A percentile compares a stretch with the other conserved stretches of the same genome.
phyloP scores from a whole-genome alignment of 2,329 filamentous ascomycete genomes.

The Neonectria ditissima region DNA sequence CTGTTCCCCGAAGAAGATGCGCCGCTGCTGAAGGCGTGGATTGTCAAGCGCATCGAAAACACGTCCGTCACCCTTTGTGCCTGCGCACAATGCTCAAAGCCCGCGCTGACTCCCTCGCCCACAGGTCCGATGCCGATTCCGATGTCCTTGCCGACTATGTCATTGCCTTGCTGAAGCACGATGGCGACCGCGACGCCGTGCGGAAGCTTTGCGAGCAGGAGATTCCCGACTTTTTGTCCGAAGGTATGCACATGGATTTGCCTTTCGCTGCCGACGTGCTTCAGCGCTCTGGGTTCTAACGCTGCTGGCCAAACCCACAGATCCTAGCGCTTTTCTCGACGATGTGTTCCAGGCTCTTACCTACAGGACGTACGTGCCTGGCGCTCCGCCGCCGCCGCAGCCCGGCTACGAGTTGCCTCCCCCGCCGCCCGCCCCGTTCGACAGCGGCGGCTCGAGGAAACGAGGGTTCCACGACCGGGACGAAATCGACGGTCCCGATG shows the following conservation, averaged over 20 bases:
- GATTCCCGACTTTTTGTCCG: slow-evolving; percentile 80
- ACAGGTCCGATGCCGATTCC: slow-evolving; percentile 81
- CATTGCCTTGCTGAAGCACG: slow-evolving; percentile 79
- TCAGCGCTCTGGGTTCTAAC: slow-evolving; percentile 26
- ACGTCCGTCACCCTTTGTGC: slow-evolving; percentile 65
- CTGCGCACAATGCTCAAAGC: slow-evolving; percentile 10
- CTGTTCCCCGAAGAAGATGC: slow-evolving; percentile 72
- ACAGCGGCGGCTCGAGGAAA: slow-evolving; percentile 47
- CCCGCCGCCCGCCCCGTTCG: slow-evolving; percentile 34
- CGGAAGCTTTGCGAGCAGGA: slow-evolving; percentile 76
- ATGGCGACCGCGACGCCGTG: slow-evolving; percentile 73
- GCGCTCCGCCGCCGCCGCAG: slow-evolving; percentile 58
- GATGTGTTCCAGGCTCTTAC: slow-evolving; percentile 77
- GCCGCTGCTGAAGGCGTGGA: slow-evolving; percentile 78
- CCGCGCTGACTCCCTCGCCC: slow-evolving; percentile 28
- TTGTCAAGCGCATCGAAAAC: slow-evolving; percentile 80
- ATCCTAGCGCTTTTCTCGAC: slow-evolving; percentile 69
- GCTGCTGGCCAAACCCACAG: slow-evolving; percentile 31
- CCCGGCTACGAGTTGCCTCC: slow-evolving; percentile 28
- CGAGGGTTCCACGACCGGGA: slow-evolving; percentile 51
- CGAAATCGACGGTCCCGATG: slow-evolving; percentile 34
- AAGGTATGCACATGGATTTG: slow-evolving; percentile 57
- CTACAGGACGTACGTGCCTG: slow-evolving; percentile 71
- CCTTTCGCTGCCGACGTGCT: neutral
- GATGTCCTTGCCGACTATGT: slow-evolving; percentile 88